phyloP scores from a whole-genome alignment of 75 land plant genomes.

The Picea glauca region DNA sequence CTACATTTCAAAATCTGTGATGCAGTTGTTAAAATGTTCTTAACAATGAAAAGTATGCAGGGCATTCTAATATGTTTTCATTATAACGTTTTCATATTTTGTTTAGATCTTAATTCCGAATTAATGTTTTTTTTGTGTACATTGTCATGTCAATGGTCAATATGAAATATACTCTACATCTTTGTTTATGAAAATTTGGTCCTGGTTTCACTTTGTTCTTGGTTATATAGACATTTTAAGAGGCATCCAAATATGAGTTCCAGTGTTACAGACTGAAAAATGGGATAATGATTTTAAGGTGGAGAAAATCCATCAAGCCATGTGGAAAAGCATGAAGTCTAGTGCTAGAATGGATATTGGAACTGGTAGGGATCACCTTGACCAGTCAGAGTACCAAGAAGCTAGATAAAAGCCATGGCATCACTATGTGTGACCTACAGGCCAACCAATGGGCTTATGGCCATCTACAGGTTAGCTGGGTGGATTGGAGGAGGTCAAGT shows the following conservation, averaged over 20 bases:
- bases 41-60: not conserved
- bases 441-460: no score
- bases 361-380: not conserved
- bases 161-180: not conserved
- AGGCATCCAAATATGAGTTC: not conserved
- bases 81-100: slow-evolving; percentile 1
- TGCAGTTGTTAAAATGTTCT: not conserved
- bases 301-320: not conserved
- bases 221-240: not conserved
- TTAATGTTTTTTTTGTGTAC: not conserved
- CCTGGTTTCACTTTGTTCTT: not conserved
- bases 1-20: not conserved
- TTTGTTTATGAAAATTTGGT: not conserved
- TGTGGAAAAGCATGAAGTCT: not conserved
- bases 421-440: no score
- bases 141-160: not conserved
- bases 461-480: no score
- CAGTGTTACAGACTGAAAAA: not conserved
- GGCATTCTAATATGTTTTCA: not conserved
- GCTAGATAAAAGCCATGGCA: not conserved
- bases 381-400: not conserved
- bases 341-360: not conserved
- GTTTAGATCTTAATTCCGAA: not conserved
- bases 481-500: no score
- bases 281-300: not conserved